These are phyloP conservation scores for Angomonas ambiguus DNA, from an alignment of 208 protist species.

Conservation along the genomic window DNA sequence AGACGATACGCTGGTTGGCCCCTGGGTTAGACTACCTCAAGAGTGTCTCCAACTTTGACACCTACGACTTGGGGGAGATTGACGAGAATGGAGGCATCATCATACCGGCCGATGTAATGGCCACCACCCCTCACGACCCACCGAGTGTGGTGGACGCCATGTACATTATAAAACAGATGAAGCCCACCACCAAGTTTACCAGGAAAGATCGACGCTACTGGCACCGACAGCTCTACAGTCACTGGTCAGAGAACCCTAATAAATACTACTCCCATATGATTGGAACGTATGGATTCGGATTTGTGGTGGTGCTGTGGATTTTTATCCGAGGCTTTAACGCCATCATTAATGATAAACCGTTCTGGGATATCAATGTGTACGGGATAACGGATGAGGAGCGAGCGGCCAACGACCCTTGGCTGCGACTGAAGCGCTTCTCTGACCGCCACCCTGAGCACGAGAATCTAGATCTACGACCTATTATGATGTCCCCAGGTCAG, in stretches of 20 bases:
- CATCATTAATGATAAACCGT: slow-evolving; percentile 86
- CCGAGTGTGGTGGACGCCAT: slow-evolving; percentile 72
- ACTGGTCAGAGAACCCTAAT: slow-evolving; percentile 83
- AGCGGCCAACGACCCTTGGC: slow-evolving; percentile 51
- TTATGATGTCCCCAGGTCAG: slow-evolving; percentile 84
- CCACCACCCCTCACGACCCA: slow-evolving; percentile 58
- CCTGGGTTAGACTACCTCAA: slow-evolving; percentile 80
- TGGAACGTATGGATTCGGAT: slow-evolving; percentile 58
- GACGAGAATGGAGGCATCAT: slow-evolving; percentile 82
- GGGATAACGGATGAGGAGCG: slow-evolving; percentile 59
- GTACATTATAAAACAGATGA: slow-evolving; percentile 62
- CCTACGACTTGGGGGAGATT: slow-evolving; percentile 82
- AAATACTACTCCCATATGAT: slow-evolving; percentile 71
- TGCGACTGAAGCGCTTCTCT: slow-evolving; percentile 78
- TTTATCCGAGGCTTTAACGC: slow-evolving; percentile 74
- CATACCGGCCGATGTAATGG: slow-evolving; percentile 75
- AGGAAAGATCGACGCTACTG: slow-evolving; percentile 76
- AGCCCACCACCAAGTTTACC: slow-evolving; percentile 74
- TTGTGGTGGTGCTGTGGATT: slow-evolving; percentile 56
- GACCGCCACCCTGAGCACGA: slow-evolving; percentile 85
- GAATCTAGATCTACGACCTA: slow-evolving; percentile 45
- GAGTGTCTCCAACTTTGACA: slow-evolving; percentile 87
- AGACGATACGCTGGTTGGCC: slow-evolving; percentile 78
- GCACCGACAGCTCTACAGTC: slow-evolving; percentile 68
- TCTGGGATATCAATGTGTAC: slow-evolving; percentile 84